Base-by-base conservation (phyloP, 2,329 filamentous ascomycete species). In the Graphilbum sp. region DNA sequence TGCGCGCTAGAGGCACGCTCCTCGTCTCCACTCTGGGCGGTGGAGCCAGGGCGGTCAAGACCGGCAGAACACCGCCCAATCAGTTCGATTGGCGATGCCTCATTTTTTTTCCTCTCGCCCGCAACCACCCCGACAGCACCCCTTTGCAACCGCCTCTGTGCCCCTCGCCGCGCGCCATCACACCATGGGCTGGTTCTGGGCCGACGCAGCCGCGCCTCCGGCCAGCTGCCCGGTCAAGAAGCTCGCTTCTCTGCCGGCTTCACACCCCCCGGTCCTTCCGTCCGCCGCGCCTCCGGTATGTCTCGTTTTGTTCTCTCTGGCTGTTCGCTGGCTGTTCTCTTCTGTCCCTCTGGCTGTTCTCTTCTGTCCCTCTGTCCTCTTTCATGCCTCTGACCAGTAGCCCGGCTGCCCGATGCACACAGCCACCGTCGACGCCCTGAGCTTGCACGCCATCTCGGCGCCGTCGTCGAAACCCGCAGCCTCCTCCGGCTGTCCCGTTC, bases 101-200 rank as follows among this genome's bases (percentile, higher is more conserved):
- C 23, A 25, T 25, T 25, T n/a, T 32, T 37, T 35, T 5, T n/a
- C n/a, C n/a, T n/a, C n/a, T n/a, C n/a, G n/a, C n/a, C n/a, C n/a
- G n/a, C n/a, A n/a, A n/a, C n/a, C n/a, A n/a, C n/a, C n/a, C n/a
- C n/a, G n/a, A n/a, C n/a, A n/a, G n/a, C 31, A n/a, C 23, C 17
- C 17, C 20, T 34, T 13, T 38, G 20, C 3, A 12, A 12, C 7
- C 7, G 23, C 23, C 7, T 12, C 12, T 25, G 7, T 25, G 23
- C 23, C 23, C 12, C 23, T 7, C 23, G 23, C 23, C n/a, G n/a
- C n/a, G n/a, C n/a, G n/a, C n/a, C n/a, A n/a, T n/a, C n/a, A n/a
- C n/a, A 45, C 27, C 21, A 76, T 75, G 72, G 72, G 72, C 47
- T 75, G 71, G 71, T 76, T 76, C 49, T 76, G 72, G 72, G 67